These are phyloP conservation scores for Colletotrichum tropicale DNA, from an alignment of 2,329 filamentous ascomycete genomes.

Conservation along the genomic window DNA sequence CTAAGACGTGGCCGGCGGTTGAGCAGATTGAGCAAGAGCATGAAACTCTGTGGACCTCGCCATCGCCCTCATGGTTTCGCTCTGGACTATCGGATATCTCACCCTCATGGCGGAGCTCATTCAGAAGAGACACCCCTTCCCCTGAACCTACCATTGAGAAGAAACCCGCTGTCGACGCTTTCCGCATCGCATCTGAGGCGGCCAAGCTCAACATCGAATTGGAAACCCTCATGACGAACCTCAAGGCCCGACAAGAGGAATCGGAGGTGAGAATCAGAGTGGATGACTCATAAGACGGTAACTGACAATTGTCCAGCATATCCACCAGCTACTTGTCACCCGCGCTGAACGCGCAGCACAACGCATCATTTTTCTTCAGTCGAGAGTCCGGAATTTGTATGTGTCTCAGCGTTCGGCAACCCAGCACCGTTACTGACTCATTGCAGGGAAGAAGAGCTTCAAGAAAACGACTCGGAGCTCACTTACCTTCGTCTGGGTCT, in stretches of 20 bases:
- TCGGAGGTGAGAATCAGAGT: constrained; percentile 50
- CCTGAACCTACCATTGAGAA: constrained; percentile 8
- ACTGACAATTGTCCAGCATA: constrained; percentile 47
- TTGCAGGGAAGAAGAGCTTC: constrained; percentile 57
- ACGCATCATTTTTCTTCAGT: constrained; percentile 64
- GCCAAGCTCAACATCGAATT: constrained; percentile 56
- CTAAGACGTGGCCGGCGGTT: constrained; percentile 20
- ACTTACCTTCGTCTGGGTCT: constrained; percentile 66
- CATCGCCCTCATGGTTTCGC: constrained; percentile 39
- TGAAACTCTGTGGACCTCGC: constrained; percentile 36
- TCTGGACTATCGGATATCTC: constrained; percentile 45
- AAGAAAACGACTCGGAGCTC: constrained; percentile 64
- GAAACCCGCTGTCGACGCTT: constrained; percentile 34
- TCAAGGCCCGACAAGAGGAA: constrained; percentile 63
- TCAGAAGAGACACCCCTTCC: constrained; percentile 25
- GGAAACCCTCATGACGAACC: constrained; percentile 50
- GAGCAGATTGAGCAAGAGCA: constrained; percentile 14
- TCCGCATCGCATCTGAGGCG: constrained; percentile 39
- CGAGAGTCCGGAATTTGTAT: constrained; percentile 62
- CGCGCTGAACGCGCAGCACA: constrained; percentile 62
- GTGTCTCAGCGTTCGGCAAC: background rate
- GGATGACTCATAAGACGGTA: background rate
- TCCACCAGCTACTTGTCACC: constrained; percentile 64
- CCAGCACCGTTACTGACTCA: constrained; percentile 7
- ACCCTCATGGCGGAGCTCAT: constrained; percentile 30